Base-by-base conservation (phyloP, 306 rosid genomes). In the Sindora glabra region DNA sequence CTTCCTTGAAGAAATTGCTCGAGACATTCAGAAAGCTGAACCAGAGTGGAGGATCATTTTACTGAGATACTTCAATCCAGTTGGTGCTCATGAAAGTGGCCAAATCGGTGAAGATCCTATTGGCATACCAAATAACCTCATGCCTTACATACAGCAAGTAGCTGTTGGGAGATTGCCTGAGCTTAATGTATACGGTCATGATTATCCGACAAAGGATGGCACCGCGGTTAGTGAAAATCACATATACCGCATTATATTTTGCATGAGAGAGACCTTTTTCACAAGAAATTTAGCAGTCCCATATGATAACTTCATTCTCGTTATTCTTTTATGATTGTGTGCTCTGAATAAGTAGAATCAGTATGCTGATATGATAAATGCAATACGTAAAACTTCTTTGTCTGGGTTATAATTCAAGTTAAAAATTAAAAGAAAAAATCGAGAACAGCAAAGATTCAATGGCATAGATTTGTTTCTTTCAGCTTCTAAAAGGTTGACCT, bases 51-150 rank as follows among this genome's bases (percentile, higher is more conserved):
- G 83, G 51, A 88, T 82, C 32, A 76, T 88, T 32, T 41, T 85
- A 39, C 64, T 88, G 48, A 77, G 96, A 38, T 88, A 88, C 79
- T 88, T 88, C 81, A 88, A 88, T 36, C 96, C 96, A 4, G 94
- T 88, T 6, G 96, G 96, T 39, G 89, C 92, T 47, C 96, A 92
- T 60, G 94, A 92, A 73, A 92, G 96, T 78, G 98, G 98, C 13
- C 66, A 51, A 73, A 74, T 92, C n/a, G 98, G 98, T 63, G 98
- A 92, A 86, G 96, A 92, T 68, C 98, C 96, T 7, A 88, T 67
- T 62, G 95, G 95, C 25, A 83, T 78, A 21, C 94, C 96, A 26
- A 89, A 89, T 65, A 89, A 89, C 42, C 83, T 89, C 50, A 85
- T 89, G 96, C 90, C 96, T 68, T 89, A 80, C 77, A 77, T 86